Percentiles rank a stretch among this genome's conserved stretches.
Evolutionary conservation across 768 basidiomycete genomes (phyloP).

Genomic region (Lactarius indigo): DNA sequence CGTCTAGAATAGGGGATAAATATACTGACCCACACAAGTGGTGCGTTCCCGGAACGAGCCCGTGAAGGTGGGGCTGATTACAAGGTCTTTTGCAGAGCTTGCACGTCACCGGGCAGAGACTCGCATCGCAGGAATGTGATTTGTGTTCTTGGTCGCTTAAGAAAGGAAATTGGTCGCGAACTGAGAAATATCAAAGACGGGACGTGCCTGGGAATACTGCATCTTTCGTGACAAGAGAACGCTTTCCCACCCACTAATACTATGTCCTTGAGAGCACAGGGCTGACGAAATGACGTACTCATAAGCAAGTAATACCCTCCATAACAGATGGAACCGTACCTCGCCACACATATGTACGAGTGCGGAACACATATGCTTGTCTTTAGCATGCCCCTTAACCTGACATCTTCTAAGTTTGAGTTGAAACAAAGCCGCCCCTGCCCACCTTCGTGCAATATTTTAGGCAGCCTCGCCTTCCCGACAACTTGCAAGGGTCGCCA

Average conservation of each 20-base stretch:
- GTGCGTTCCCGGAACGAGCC: conserved; percentile 35
- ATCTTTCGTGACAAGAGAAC: conserved; percentile 19
- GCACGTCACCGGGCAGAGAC: conserved; percentile 52
- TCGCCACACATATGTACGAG: conserved; percentile 53
- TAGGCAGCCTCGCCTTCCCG: conserved; percentile 49
- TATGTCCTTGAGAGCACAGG: conserved; percentile 20
- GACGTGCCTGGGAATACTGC: conserved; percentile 10
- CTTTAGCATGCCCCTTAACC: conserved; percentile 45
- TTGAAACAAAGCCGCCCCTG: neutral
- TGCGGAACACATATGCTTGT: conserved; percentile 53
- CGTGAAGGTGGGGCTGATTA: conserved; percentile 49
- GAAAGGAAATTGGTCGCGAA: too few species aligned
- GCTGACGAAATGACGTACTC: neutral
- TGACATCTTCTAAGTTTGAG: conserved; percentile 27
- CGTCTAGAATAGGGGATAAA: neutral
- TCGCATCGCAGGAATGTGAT: conserved; percentile 48
- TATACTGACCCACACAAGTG: conserved; percentile 57
- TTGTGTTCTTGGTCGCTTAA: conserved; percentile 44
- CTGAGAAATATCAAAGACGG: neutral
- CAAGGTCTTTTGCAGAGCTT: conserved; percentile 56
- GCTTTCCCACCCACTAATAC: neutral
- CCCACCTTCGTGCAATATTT: conserved; percentile 49
- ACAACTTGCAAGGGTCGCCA: conserved; percentile 47
- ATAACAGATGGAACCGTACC: conserved; percentile 33
- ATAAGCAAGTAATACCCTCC: too few species aligned